Evolutionary conservation across 2,329 filamentous ascomycete genomes (phyloP), one percentile per base, ranked within the genome.

Genomic region (Thielaviopsis musarum): DNA sequence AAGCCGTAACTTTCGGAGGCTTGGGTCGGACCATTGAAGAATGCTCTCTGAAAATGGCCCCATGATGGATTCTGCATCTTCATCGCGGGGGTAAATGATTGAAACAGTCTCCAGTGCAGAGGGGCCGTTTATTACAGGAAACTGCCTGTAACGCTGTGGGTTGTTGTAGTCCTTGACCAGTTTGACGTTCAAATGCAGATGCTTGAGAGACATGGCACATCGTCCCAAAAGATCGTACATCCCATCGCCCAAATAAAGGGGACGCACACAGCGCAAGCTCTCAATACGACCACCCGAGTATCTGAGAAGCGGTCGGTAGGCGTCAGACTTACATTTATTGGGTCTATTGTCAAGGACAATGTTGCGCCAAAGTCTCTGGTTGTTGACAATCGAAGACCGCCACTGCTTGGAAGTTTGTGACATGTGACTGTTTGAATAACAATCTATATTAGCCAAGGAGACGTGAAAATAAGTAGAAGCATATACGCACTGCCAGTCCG

Each of bases 401-500:
- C 59, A 61, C 13, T 13, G 19, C 54, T 56, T 61, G 21, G 24
- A 58, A 21, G 28, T 26, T 9, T 24, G 19, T 4, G 53, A 21
- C 19, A 61, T 15, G 19, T 51, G 49, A 12, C 59, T 61, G 26
- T 9, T 30, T 2, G 51, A 34, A 12, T 12, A 5, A 34, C 30
- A 7, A 10, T 34, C 4, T 3, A 12, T 12, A 34, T 34, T 34
- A 34, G 30, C 10, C 2, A 34, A 34, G 9, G 30, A 7, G 30
- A 2, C 30, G 10, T 12, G 10, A 12, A 34, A 34, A 34, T 34
- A 2, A 10, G 30, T 9, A 26, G 24, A 26, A 26, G 24, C 24
- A 26, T 10, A 22, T 41, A 57, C 34, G 48, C 54, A 63, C 59
- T 51, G 48, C 24, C 17, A 59, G 38, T 19, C 59, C 56, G 9